phyloP scores from a whole-genome alignment of 2,329 filamentous ascomycete species.

The Fusarium nisikadoi region DNA sequence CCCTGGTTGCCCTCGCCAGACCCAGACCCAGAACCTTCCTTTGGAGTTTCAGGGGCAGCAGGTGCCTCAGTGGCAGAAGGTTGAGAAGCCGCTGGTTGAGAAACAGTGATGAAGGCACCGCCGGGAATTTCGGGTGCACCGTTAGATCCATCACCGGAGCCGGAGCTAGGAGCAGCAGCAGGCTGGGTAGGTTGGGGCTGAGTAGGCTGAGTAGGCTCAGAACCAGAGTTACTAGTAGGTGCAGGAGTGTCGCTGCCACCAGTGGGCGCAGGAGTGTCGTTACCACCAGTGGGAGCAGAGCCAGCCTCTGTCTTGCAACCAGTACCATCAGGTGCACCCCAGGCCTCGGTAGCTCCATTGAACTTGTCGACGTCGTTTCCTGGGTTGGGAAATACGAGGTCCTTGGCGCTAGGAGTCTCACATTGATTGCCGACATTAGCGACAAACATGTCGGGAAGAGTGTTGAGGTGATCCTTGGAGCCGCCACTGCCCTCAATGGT shows the following conservation, averaged over 20 bases:
- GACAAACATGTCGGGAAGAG: conserved; percentile 77
- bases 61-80: conserved; percentile 33
- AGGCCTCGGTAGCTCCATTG: conserved; percentile 39
- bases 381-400: conserved; percentile 65
- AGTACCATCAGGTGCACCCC: too few species aligned
- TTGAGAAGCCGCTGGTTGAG: conserved; percentile 10
- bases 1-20: not conserved
- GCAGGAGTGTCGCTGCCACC: not conserved
- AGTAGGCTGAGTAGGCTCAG: too few species aligned
- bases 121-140: conserved; percentile 39
- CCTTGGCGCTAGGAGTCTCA: conserved; percentile 40
- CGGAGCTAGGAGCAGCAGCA: not conserved
- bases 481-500: conserved; percentile 67
- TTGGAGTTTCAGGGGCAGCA: not conserved
- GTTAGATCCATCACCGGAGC: not conserved
- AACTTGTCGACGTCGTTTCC: conserved; percentile 65
- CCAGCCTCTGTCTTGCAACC: too few species aligned
- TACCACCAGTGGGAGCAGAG: not conserved
- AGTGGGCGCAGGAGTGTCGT: not conserved
- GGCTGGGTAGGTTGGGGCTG: not conserved
- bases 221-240: not conserved
- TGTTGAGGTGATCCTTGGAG: conserved; percentile 62
- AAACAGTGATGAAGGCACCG: conserved; percentile 55
- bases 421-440: conserved; percentile 72
- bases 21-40: not conserved